A percentile compares a stretch with the other conserved stretches of the same genome.
Conservation (phyloP, 176 grass and related monocot genomes). For the Oryza longistaminata region DNA sequence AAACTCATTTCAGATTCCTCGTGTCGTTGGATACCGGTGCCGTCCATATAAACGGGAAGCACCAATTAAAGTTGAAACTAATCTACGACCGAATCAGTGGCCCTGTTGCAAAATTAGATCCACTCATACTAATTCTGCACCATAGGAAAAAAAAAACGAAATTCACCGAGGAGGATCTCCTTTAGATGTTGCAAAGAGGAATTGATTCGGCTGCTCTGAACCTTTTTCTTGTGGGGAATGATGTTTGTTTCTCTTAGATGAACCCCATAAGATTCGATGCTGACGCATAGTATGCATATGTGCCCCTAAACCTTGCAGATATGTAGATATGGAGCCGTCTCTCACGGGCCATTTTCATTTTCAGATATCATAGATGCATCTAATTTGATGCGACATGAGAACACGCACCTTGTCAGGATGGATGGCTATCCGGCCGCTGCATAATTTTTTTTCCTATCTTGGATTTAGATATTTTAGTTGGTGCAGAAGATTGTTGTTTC, state of each 20-base stretch:
- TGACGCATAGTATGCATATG: slow-evolving; percentile 1
- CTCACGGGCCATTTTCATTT: background rate
- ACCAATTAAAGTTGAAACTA: background rate
- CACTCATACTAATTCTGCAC: background rate
- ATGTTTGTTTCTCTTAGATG: background rate
- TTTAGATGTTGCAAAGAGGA: slow-evolving; percentile 11
- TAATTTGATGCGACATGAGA: background rate
- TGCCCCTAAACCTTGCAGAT: background rate
- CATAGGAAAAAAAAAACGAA: background rate
- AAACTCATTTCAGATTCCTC: background rate
- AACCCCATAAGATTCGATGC: slow-evolving; percentile 24
- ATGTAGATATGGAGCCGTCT: background rate
- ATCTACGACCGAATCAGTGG: background rate
- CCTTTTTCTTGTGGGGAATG: background rate
- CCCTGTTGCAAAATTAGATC: background rate
- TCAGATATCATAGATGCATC: background rate
- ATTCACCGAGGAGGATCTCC: background rate
- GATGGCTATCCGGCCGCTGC: background rate
- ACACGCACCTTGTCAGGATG: background rate
- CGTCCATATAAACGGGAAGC: background rate
- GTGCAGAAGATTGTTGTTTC: too few species aligned
- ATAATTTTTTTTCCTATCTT: too few species aligned
- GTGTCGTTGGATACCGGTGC: background rate
- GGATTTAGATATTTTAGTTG: too few species aligned
- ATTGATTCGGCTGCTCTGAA: background rate